Evolutionary conservation across 2,329 filamentous ascomycete genomes (phyloP).

Genomic region (Pezicula neosporulosa): DNA sequence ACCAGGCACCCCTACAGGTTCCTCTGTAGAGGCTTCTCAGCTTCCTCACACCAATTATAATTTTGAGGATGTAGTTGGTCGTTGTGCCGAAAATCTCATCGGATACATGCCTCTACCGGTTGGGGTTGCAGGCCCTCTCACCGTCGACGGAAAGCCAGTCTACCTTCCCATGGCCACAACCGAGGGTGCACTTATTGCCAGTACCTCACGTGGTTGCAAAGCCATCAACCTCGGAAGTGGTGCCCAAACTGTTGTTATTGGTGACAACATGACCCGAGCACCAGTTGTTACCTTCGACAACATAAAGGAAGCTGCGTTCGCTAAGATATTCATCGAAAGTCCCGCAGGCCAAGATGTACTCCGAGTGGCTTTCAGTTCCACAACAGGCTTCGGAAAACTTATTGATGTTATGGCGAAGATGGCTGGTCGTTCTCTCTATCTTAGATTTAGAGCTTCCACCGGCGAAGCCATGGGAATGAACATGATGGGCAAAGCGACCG

Average conservation of each 20-base stretch:
- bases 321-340: conserved; percentile 95
- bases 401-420: conserved; percentile 88
- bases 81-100: conserved; percentile 98
- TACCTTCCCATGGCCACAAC: conserved; percentile 99
- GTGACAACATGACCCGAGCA: conserved; percentile 95
- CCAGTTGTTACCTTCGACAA: conserved; percentile 92
- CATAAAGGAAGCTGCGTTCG: conserved; percentile 81
- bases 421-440: conserved; percentile 92
- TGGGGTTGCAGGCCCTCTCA: conserved; percentile 88
- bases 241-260: conserved; percentile 85
- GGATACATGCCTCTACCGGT: conserved; percentile 92
- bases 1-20: too few species aligned
- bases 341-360: conserved; percentile 78
- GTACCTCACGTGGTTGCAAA: conserved; percentile 89
- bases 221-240: conserved; percentile 97
- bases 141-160: conserved; percentile 92
- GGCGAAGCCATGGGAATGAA: conserved; percentile 99
- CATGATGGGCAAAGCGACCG: conserved; percentile 99
- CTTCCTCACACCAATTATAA: too few species aligned
- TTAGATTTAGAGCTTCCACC: conserved; percentile 97
- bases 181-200: conserved; percentile 93
- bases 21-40: too few species aligned
- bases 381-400: conserved; percentile 87
- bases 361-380: conserved; percentile 95
- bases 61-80: conserved; percentile 65